Evolutionary conservation across 306 rosid species (phyloP).

Genomic region (Vigna mungo): DNA sequence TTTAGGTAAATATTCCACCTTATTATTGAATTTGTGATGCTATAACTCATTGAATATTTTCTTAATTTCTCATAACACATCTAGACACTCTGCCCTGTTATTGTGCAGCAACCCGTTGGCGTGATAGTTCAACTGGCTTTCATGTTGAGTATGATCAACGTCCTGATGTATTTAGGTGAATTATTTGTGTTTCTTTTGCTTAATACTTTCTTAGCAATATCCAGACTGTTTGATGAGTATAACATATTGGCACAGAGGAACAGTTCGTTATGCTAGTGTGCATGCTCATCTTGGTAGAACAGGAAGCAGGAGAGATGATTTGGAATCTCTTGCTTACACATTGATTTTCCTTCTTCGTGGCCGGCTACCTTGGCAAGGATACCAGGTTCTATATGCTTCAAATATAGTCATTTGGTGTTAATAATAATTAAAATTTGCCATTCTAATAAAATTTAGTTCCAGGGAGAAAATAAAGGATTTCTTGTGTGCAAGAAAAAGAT

Average conservation of each 20-base stretch:
- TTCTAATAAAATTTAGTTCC: background rate
- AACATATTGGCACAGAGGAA: background rate
- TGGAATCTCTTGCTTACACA: slow-evolving; percentile 81
- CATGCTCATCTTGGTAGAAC: slow-evolving; percentile 10
- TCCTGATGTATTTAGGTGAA: background rate
- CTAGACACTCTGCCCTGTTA: slow-evolving; percentile 9
- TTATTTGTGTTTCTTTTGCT: slow-evolving; percentile 9
- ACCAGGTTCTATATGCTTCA: background rate
- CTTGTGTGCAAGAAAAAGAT: slow-evolving; percentile 96
- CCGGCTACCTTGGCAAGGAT: background rate
- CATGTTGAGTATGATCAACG: background rate
- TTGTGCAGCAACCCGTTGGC: slow-evolving; percentile 63
- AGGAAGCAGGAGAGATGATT: slow-evolving; percentile 85
- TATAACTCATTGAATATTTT: slow-evolving; percentile 8
- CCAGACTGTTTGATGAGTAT: slow-evolving; percentile 25
- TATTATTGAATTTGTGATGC: slow-evolving; percentile 7
- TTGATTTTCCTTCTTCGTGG: background rate
- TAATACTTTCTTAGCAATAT: slow-evolving; percentile 8
- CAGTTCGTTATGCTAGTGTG: background rate
- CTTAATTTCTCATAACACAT: slow-evolving; percentile 2
- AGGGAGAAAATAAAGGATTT: slow-evolving; percentile 65
- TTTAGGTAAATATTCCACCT: slow-evolving; percentile 55
- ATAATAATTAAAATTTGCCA: background rate
- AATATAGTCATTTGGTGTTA: background rate
- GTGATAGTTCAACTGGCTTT: background rate